Conservation (phyloP, 805 yeast genomes). For the Kazachstania viticola region DNA sequence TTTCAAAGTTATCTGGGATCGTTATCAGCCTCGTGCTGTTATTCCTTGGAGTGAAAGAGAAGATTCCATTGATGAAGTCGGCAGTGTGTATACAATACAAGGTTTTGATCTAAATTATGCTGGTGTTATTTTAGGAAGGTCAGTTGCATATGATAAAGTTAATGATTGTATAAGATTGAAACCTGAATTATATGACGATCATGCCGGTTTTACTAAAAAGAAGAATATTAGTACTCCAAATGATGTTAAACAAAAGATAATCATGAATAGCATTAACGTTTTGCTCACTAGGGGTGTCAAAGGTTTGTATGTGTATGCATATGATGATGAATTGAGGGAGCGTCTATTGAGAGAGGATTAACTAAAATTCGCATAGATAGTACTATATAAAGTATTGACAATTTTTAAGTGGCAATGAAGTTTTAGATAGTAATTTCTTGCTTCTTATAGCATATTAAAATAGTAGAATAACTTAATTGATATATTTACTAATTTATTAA, state of each 20-base stretch:
- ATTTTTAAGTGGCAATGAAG: too few species aligned
- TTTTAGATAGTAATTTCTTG: too few species aligned
- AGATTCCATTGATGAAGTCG: conserved; percentile 37
- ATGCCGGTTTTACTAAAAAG: conserved; percentile 35
- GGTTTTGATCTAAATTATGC: conserved; percentile 39
- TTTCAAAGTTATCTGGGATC: conserved; percentile 36
- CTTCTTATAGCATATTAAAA: too few species aligned
- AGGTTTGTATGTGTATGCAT: conserved; percentile 34
- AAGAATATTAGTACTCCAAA: conserved; percentile 29
- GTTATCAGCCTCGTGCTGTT: conserved; percentile 31
- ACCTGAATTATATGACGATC: conserved; percentile 33
- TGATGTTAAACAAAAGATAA: conserved; percentile 29
- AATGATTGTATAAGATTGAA: conserved; percentile 27
- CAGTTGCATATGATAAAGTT: conserved; percentile 29
- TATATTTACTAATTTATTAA: too few species aligned
- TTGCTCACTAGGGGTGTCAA: conserved; percentile 35
- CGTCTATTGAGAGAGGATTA: conserved; percentile 13
- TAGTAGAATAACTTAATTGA: too few species aligned
- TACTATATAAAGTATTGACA: too few species aligned
- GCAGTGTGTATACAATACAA: conserved; percentile 37
- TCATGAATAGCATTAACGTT: conserved; percentile 35
- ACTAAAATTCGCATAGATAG: too few species aligned
- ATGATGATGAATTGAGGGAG: conserved; percentile 30
- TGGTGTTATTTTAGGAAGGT: conserved; percentile 35
- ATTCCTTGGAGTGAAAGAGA: conserved; percentile 37